A percentile compares a stretch with the other conserved stretches of the same genome.
phyloP scores from a whole-genome alignment of 331 rosid species.

The Ulmus americana region DNA sequence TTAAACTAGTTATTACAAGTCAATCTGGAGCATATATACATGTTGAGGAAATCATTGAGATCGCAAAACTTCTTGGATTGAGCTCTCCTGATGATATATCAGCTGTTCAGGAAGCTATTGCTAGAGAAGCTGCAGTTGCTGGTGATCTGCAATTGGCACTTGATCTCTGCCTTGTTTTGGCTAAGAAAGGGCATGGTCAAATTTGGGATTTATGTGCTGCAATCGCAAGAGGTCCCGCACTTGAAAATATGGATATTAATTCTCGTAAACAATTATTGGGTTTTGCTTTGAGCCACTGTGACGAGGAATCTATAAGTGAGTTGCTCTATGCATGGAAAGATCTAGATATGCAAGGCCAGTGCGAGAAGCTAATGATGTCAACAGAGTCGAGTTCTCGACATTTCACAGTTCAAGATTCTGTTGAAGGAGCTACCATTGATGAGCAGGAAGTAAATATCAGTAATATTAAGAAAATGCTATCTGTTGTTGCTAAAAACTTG shows the following conservation, averaged over 20 bases:
- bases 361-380: constrained; percentile 54
- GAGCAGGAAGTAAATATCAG: constrained; percentile 56
- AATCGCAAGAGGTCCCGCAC: constrained; percentile 95
- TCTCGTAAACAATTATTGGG: constrained; percentile 87
- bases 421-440: constrained; percentile 31
- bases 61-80: constrained; percentile 84
- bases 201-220: constrained; percentile 99
- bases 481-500: constrained; percentile 59
- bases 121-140: constrained; percentile 99
- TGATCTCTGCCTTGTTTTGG: constrained; percentile 90
- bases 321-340: constrained; percentile 94
- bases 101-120: constrained; percentile 88
- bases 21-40: constrained; percentile 88
- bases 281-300: constrained; percentile 90
- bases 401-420: constrained; percentile 49
- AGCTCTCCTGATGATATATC: constrained; percentile 67
- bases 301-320: constrained; percentile 86
- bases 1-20: constrained; percentile 80
- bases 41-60: constrained; percentile 90
- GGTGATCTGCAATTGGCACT: constrained; percentile 97
- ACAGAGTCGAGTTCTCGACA: constrained; percentile 49
- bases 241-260: constrained; percentile 81
- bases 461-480: constrained; percentile 37
- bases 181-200: constrained; percentile 78
- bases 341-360: constrained; percentile 91